These are phyloP conservation scores for Clitocybe nebularis DNA, from an alignment of 1,284 basidiomycete species.

Conservation along the genomic window DNA sequence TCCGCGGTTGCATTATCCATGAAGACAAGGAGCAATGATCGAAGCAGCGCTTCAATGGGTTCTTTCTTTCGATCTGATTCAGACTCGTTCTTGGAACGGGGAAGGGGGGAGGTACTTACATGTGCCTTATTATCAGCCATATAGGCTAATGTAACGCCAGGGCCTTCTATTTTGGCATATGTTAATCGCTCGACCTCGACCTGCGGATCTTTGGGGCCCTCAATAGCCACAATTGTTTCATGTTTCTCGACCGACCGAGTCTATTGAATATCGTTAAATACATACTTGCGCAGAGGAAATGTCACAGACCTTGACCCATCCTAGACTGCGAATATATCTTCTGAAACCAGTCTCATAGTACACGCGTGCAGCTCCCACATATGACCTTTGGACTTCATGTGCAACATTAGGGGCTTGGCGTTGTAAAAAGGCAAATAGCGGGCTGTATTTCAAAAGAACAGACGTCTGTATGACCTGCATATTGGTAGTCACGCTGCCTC, in stretches of 20 bases:
- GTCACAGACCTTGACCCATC: constrained; percentile 69
- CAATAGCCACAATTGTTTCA: constrained; percentile 49
- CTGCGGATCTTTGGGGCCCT: constrained; percentile 34
- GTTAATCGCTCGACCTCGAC: constrained; percentile 55
- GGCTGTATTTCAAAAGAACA: constrained; percentile 79
- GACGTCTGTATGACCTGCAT: constrained; percentile 91
- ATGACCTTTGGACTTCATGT: constrained; percentile 86
- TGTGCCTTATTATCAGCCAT: constrained; percentile 83
- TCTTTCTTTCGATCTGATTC: constrained; percentile 57
- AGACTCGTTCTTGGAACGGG: constrained; percentile 3
- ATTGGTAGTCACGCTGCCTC: constrained; percentile 84
- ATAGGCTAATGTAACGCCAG: constrained; percentile 76
- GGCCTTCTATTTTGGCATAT: constrained; percentile 73
- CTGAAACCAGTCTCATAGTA: constrained; percentile 98
- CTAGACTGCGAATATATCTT: constrained; percentile 81
- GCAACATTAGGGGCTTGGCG: constrained; percentile 82
- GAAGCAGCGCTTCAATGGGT: constrained; percentile 76
- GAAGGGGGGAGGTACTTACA: constrained; percentile 54
- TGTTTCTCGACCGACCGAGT: constrained; percentile 59
- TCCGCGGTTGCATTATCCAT: constrained; percentile 92
- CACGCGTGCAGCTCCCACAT: constrained; percentile 77
- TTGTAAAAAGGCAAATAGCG: constrained; percentile 84
- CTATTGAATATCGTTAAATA: constrained; percentile 30
- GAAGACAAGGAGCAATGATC: constrained; percentile 83
- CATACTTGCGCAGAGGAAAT: no score